A percentile compares a stretch with the other conserved stretches of the same genome.
Evolutionary conservation across 202 grass and related monocot species (phyloP).

Genomic region (Bolboschoenoplectus hybrid): DNA sequence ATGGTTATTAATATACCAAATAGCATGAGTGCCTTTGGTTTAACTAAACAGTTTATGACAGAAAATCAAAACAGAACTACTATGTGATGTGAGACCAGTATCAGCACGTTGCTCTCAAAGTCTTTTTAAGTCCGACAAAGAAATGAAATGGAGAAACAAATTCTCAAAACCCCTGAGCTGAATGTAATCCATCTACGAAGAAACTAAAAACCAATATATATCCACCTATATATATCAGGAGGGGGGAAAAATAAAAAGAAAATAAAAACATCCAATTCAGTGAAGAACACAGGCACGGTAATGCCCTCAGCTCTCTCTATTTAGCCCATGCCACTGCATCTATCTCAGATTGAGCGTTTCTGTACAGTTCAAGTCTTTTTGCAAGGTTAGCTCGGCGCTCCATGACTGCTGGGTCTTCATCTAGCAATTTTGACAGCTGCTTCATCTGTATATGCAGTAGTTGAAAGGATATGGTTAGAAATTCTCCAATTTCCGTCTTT

Average conservation of each 20-base stretch:
- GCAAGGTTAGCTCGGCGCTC: constrained; percentile 82
- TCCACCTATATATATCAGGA: constrained; percentile 34
- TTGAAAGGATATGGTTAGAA: neutral
- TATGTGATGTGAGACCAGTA: constrained; percentile 7
- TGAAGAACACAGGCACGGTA: constrained; percentile 1
- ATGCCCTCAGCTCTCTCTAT: constrained; percentile 45
- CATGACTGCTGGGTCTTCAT: constrained; percentile 98
- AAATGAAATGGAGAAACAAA: constrained; percentile 29
- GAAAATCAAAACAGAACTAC: constrained; percentile 22
- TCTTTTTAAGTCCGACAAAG: neutral
- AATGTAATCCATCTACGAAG: constrained; percentile 33
- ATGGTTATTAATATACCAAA: too few relatives aligned
- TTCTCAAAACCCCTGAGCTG: constrained; percentile 15
- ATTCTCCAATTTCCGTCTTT: neutral
- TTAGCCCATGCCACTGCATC: constrained; percentile 90
- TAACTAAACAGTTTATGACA: neutral
- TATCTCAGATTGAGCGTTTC: constrained; percentile 84
- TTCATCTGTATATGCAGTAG: constrained; percentile 57
- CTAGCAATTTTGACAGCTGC: constrained; percentile 84
- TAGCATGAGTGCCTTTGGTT: too few relatives aligned
- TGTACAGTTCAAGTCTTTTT: constrained; percentile 93
- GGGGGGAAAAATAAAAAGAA: constrained; percentile 14
- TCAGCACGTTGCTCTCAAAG: constrained; percentile 15
- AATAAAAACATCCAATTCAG: neutral
- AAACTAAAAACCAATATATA: constrained; percentile 38